phyloP scores from a whole-genome alignment of 208 protist genomes.

The Leishmania arabica region DNA sequence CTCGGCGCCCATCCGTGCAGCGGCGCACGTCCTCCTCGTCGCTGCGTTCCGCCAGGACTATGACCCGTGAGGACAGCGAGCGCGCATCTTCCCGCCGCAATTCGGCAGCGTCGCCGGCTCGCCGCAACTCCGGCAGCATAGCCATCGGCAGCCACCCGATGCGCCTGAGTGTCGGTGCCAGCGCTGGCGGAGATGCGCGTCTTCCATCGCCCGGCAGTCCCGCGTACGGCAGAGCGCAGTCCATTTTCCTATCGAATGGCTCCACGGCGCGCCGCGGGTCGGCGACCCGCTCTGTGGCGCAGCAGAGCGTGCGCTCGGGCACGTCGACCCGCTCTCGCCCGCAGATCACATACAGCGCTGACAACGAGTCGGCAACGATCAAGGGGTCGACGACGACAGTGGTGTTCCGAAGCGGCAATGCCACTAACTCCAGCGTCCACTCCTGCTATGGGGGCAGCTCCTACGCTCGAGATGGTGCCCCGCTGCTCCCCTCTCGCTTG shows the following conservation, averaged over 20 bases:
- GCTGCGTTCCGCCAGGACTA: neutral
- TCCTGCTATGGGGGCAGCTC: neutral
- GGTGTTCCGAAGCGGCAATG: slow-evolving; percentile 35
- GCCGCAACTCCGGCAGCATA: neutral
- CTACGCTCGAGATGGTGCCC: slow-evolving; percentile 10
- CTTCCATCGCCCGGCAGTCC: neutral
- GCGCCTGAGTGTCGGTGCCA: neutral
- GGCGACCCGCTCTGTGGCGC: slow-evolving; percentile 34
- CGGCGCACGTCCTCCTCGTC: slow-evolving; percentile 1
- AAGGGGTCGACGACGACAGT: slow-evolving; percentile 72
- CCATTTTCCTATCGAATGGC: neutral
- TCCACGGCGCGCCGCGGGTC: slow-evolving; percentile 9
- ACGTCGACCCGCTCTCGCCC: slow-evolving; percentile 52
- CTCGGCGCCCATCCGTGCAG: slow-evolving; percentile 7
- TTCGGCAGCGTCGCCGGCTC: neutral
- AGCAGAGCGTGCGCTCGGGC: slow-evolving; percentile 36
- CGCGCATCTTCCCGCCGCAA: neutral
- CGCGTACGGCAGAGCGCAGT: neutral
- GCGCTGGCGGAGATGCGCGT: neutral
- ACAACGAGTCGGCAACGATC: slow-evolving; percentile 43
- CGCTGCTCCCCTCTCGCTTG: slow-evolving; percentile 4
- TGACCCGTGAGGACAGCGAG: neutral
- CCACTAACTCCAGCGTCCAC: neutral
- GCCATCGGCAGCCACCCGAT: slow-evolving; percentile 4
- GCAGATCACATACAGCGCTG: slow-evolving; percentile 49